These are phyloP conservation scores for Diplodia intermedia DNA, from an alignment of 2,329 filamentous ascomycete species.

Conservation along the genomic window DNA sequence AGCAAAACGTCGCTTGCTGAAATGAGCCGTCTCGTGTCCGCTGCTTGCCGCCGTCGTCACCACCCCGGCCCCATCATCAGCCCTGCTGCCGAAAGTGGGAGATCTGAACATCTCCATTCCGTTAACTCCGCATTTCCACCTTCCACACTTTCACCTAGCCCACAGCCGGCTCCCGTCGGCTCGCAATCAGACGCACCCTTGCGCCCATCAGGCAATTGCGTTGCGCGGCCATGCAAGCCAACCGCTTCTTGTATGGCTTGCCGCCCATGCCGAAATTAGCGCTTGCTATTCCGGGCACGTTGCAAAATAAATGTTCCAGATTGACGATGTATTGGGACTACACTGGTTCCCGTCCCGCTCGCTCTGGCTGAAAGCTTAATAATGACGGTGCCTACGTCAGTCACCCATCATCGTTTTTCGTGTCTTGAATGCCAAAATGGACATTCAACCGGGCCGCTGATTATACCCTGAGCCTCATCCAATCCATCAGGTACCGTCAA, in stretches of 20 bases:
- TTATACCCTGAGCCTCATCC: neutral
- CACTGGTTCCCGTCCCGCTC: too few species aligned
- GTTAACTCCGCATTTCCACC: conserved; percentile 4
- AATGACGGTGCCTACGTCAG: neutral
- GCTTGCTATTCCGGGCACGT: neutral
- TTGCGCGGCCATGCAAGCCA: neutral
- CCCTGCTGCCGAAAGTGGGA: conserved; percentile 15
- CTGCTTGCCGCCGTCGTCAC: neutral
- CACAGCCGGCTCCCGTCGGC: neutral
- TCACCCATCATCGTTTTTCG: neutral
- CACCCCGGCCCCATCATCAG: neutral
- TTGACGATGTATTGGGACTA: neutral
- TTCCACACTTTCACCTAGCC: neutral
- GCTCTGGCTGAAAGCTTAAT: neutral
- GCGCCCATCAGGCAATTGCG: neutral
- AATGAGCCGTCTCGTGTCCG: conserved; percentile 17
- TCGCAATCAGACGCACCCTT: neutral
- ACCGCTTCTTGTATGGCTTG: neutral
- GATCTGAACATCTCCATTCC: conserved; percentile 16
- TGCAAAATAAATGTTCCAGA: neutral
- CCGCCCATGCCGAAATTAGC: neutral
- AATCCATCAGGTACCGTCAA: neutral
- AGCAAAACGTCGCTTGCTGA: conserved; percentile 3
- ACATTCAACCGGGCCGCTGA: neutral
- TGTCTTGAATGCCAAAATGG: neutral